A percentile compares a stretch with the other conserved stretches of the same genome.
Conservation (phyloP, 192 early-diverging fungal species). For the Irineochytrium annulatum region DNA sequence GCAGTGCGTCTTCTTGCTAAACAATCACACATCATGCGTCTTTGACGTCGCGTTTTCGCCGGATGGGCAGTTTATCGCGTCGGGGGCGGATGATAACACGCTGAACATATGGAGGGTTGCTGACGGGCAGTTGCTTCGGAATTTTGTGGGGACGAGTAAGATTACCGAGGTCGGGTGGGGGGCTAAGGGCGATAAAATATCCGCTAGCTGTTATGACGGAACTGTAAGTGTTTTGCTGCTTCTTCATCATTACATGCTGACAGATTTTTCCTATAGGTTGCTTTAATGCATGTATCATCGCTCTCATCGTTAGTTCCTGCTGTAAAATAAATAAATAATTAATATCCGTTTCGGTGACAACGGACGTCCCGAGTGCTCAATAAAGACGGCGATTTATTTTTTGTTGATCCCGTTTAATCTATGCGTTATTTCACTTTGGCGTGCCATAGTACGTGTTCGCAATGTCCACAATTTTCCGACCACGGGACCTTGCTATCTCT, state of each 20-base stretch:
- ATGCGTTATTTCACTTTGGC: too few species aligned
- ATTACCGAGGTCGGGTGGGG: slow-evolving; percentile 33
- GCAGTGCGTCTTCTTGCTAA: slow-evolving; percentile 62
- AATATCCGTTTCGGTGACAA: too few species aligned
- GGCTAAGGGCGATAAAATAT: slow-evolving; percentile 24
- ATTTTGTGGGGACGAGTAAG: slow-evolving; percentile 13
- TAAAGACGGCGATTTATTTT: too few species aligned
- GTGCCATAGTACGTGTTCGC: slow-evolving; percentile 82
- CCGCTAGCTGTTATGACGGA: slow-evolving; percentile 23
- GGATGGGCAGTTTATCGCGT: slow-evolving; percentile 68
- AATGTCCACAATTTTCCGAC: slow-evolving; percentile 85
- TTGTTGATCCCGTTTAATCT: too few species aligned
- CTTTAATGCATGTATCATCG: slow-evolving; percentile 7
- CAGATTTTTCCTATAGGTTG: background rate
- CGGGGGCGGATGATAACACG: slow-evolving; percentile 71
- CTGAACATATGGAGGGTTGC: slow-evolving; percentile 69
- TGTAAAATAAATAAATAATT: too few species aligned
- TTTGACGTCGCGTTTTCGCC: slow-evolving; percentile 74
- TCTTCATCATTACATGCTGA: background rate
- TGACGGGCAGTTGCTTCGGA: slow-evolving; percentile 24
- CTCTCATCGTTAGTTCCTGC: too few species aligned
- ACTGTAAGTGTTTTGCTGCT: slow-evolving; percentile 20
- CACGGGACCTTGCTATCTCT: slow-evolving; percentile 83
- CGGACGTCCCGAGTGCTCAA: too few species aligned
- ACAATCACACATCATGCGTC: slow-evolving; percentile 67